Conservation (phyloP, 2,329 filamentous ascomycete genomes). For the Tolypocladium pustulatum region DNA sequence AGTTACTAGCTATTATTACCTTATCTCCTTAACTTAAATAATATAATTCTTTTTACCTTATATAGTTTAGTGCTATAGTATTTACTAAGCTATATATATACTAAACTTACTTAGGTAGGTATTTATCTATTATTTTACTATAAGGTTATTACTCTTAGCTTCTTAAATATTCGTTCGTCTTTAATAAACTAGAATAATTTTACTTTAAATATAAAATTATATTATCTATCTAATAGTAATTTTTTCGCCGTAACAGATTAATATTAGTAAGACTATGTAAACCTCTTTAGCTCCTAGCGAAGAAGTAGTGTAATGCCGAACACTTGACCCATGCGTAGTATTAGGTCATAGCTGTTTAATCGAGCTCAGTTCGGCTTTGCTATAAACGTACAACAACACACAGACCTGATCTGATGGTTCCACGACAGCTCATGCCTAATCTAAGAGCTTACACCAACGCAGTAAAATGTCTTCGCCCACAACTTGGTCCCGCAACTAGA, state of each 20-base stretch:
- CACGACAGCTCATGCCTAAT: not conserved
- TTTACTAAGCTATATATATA: no score
- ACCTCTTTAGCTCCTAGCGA: not conserved
- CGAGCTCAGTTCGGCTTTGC: not conserved
- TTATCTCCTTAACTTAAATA: no score
- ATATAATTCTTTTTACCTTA: no score
- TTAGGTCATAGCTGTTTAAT: not conserved
- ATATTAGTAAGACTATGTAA: not conserved
- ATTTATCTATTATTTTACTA: no score
- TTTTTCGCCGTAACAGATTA: not conserved
- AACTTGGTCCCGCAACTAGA: not conserved
- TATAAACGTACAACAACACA: not conserved
- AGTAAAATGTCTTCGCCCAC: not conserved
- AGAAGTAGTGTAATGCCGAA: not conserved
- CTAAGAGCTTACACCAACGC: not conserved
- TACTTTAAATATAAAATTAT: not conserved
- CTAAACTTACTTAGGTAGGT: no score
- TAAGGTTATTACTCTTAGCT: no score
- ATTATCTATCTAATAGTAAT: not conserved
- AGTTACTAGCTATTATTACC: no score
- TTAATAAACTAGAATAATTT: no score
- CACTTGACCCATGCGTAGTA: not conserved
- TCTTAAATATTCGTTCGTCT: no score
- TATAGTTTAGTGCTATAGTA: no score
- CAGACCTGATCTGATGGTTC: not conserved